Base-by-base conservation (phyloP, 2,329 filamentous ascomycete species). In the Verticillium tricorpus region DNA sequence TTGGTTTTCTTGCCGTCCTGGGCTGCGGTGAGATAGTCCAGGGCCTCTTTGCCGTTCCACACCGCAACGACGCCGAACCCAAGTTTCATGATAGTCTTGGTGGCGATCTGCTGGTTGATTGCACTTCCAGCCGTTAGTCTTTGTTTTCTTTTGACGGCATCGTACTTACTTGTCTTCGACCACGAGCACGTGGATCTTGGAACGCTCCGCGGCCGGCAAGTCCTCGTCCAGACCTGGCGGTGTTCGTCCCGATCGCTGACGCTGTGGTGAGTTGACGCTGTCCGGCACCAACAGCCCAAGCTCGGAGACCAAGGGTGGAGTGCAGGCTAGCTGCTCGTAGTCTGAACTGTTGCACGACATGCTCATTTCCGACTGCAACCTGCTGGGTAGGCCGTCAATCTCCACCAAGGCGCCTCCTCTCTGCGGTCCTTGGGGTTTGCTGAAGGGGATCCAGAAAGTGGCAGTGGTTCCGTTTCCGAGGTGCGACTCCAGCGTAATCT, bases 1-100 rank as follows among this genome's bases (percentile, higher is more conserved):
- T 85, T 85, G 12, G 77, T 75, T 55, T 83, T 78, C 34, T 79
- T 76, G 31, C 79, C 81, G 8, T 75, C 69, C 25, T 81, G 78
- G 1, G 85, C 83, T 2, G 80, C 80, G 56, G 82, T 72, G 17
- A 94, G 77, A 70, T 93, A 93, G 22, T 93, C 88, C 17, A 94
- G 78, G 1, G 89, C 91, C 70, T 94, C 90, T 71, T 89, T 86
- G 28, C 91, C 91, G 67, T 93, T 92, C 88, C 89, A 92, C 0
- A 88, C 86, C 1, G 89, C 90, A 7, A 80, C 83, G 4, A 90
- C 89, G 5, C 82, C 83, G 68, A 93, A 93, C 1, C 88, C 87
- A 11, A 93, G 82, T 69, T 90, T 91, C 62, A 81, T 82, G 66
- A 93, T 91, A 0, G 89, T 91, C 69, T 88, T 90, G 31, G 89